Percentiles rank a stretch among this genome's conserved stretches.
phyloP scores from a whole-genome alignment of 2,329 filamentous ascomycete species.

The Tolypocladium amazonense region DNA sequence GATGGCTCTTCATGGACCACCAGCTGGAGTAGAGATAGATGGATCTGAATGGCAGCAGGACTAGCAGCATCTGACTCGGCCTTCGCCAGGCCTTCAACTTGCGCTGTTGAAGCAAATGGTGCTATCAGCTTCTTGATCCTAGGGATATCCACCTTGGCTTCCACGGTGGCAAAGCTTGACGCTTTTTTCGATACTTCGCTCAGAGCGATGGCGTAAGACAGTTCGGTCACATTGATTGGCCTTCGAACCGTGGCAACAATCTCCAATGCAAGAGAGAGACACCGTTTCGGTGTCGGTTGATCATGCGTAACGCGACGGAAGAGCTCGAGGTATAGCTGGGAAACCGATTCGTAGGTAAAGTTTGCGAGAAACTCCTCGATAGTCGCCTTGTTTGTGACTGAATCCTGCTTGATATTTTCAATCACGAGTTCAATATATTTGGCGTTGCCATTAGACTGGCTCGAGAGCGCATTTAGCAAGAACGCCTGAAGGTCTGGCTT shows the following conservation, averaged over 20 bases:
- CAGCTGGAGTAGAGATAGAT: background rate
- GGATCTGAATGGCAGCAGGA: background rate
- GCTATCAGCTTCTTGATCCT: background rate
- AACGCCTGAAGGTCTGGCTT: background rate
- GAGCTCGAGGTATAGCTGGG: background rate
- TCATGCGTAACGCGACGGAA: background rate
- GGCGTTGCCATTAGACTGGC: background rate
- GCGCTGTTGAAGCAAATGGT: background rate
- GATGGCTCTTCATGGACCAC: background rate
- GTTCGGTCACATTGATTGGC: background rate
- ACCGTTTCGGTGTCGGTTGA: background rate
- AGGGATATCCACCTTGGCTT: background rate
- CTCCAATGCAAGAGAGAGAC: background rate
- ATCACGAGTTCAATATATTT: background rate
- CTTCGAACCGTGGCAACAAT: background rate
- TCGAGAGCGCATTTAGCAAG: background rate
- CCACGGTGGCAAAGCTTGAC: background rate
- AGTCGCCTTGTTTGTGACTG: background rate
- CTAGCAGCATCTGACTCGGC: background rate
- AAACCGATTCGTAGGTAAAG: background rate
- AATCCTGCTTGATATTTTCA: background rate
- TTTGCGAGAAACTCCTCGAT: background rate
- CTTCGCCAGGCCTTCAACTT: background rate
- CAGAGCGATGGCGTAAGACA: background rate
- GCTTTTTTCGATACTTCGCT: background rate